Percentiles rank a stretch among this genome's conserved stretches.
These are phyloP conservation scores for Elasticomyces elasticus DNA, from an alignment of 495 filamentous ascomycete species.

Conservation along the genomic window DNA sequence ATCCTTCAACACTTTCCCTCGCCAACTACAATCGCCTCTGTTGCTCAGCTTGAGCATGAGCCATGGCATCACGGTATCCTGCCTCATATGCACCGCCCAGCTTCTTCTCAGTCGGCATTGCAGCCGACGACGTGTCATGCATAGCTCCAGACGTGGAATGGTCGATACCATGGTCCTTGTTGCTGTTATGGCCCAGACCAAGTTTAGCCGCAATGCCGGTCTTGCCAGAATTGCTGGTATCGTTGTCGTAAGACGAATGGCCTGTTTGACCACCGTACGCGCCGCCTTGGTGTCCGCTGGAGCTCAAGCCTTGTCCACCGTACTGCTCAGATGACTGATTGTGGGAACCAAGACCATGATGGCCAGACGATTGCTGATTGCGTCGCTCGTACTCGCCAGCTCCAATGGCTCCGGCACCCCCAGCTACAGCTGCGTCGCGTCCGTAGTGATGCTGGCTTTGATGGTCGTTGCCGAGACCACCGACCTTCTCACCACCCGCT, in stretches of 20 bases:
- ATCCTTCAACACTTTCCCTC: too few species aligned
- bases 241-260: background rate
- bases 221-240: background rate
- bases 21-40: background rate
- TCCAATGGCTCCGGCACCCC: conserved; percentile 4
- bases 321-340: background rate
- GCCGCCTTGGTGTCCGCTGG: background rate
- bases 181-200: background rate
- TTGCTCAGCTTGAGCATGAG: conserved; percentile 1
- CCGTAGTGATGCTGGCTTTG: conserved; percentile 23
- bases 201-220: background rate
- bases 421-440: conserved; percentile 18
- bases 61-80: conserved; percentile 3
- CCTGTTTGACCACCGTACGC: background rate
- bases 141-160: background rate
- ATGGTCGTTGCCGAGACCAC: background rate
- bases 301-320: background rate
- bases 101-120: conserved; percentile 1
- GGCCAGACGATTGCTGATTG: background rate
- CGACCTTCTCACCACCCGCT: background rate
- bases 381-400: conserved; percentile 5
- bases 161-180: background rate
- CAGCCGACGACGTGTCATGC: background rate
- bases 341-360: background rate
- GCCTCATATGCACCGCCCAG: conserved; percentile 5